phyloP scores from a whole-genome alignment of 306 rosid genomes.

The Pachyrhizus erosus region DNA sequence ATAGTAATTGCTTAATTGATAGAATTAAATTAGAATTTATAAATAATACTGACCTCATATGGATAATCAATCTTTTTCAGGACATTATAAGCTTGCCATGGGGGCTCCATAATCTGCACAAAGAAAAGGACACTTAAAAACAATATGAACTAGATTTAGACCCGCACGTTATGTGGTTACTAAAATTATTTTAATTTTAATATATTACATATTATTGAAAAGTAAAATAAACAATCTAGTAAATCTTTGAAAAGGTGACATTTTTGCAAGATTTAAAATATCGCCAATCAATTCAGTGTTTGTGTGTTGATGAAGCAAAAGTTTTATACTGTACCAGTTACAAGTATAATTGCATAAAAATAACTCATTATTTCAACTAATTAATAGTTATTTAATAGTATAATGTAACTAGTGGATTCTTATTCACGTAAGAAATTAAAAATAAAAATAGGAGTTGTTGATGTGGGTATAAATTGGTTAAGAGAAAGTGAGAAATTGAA shows the following conservation, averaged over 20 bases:
- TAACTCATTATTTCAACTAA: background rate
- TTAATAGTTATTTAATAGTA: background rate
- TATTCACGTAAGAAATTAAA: background rate
- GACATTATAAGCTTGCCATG: constrained; percentile 88
- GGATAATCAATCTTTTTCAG: constrained; percentile 93
- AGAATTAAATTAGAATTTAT: constrained; percentile 19
- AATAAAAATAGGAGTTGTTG: background rate
- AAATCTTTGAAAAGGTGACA: background rate
- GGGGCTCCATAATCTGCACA: constrained; percentile 96
- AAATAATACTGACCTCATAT: constrained; percentile 68
- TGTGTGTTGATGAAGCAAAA: background rate
- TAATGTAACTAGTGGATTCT: background rate
- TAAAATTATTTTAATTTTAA: background rate
- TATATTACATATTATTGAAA: background rate
- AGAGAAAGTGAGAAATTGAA: background rate
- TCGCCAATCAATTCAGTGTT: background rate
- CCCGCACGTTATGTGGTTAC: background rate
- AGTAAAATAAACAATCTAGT: background rate
- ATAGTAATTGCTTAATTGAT: constrained; percentile 13
- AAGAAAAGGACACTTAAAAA: constrained; percentile 36
- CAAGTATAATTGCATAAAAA: background rate
- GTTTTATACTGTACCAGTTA: background rate
- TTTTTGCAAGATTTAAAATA: background rate
- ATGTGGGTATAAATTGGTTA: background rate
- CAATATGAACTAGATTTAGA: constrained; percentile 10